A percentile compares a stretch with the other conserved stretches of the same genome.
Evolutionary conservation across 2,329 filamentous ascomycete species (phyloP).

Genomic region (Colletotrichum gloeosporioides): DNA sequence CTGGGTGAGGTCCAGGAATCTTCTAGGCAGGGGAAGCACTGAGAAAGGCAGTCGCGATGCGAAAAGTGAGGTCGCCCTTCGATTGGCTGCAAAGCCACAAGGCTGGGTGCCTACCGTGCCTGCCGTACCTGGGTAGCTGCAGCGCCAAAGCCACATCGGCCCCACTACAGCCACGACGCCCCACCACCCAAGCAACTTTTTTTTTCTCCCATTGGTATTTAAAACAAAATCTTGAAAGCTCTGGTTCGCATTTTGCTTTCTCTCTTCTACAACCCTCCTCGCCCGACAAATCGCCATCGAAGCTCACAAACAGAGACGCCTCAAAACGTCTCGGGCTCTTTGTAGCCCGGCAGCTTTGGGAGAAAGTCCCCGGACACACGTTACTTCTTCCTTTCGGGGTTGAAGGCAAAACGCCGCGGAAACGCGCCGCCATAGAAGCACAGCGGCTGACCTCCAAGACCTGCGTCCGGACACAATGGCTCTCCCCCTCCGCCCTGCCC

Average conservation of each 20-base stretch:
- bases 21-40: neutral
- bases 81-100: conserved; percentile 19
- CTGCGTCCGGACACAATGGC: conserved; percentile 51
- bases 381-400: conserved; percentile 48
- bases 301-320: conserved; percentile 88
- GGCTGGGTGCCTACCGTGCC: conserved; percentile 3
- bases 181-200: neutral
- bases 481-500: conserved; percentile 39
- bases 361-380: conserved; percentile 99
- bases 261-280: conserved; percentile 74
- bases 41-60: conserved; percentile 19
- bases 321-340: conserved; percentile 32
- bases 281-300: conserved; percentile 99
- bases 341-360: conserved; percentile 78
- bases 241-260: conserved; percentile 26
- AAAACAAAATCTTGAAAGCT: conserved; percentile 16
- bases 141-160: neutral
- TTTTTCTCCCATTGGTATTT: neutral
- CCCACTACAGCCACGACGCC: conserved; percentile 6
- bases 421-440: conserved; percentile 99
- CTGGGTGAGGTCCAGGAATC: neutral
- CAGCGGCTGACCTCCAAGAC: conserved; percentile 82
- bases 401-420: conserved; percentile 67
- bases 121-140: neutral
- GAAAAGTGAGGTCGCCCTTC: conserved; percentile 6